phyloP scores from a whole-genome alignment of 768 basidiomycete genomes.

The Cubamyces sp. region DNA sequence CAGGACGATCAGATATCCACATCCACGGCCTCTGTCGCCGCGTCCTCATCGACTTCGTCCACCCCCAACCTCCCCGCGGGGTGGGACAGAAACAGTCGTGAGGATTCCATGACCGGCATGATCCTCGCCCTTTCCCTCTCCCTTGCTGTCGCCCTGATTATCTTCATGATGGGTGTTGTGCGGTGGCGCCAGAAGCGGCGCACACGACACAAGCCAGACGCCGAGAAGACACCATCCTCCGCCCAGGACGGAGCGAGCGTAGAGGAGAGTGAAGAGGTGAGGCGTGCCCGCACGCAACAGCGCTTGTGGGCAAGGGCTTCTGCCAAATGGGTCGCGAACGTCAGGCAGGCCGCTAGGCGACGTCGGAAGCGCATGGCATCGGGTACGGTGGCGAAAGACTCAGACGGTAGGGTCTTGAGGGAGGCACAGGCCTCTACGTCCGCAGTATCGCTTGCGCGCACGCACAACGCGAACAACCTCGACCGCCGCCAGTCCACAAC shows the following conservation, averaged over 20 bases:
- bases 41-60: slow-evolving; percentile 40
- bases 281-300: slow-evolving; percentile 53
- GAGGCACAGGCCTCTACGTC: slow-evolving; percentile 23
- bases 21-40: slow-evolving; percentile 32
- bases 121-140: slow-evolving; percentile 61
- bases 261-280: slow-evolving; percentile 39
- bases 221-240: slow-evolving; percentile 47
- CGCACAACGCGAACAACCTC: not conserved
- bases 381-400: slow-evolving; percentile 6
- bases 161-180: slow-evolving; percentile 63
- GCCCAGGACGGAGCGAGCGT: slow-evolving; percentile 39
- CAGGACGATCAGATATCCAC: slow-evolving; percentile 43
- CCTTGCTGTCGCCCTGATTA: slow-evolving; percentile 62
- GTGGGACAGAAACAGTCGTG: slow-evolving; percentile 25
- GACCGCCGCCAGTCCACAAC: slow-evolving; percentile 44
- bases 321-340: slow-evolving; percentile 69
- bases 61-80: slow-evolving; percentile 27
- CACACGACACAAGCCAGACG: slow-evolving; percentile 46
- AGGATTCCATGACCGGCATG: slow-evolving; percentile 31
- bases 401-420: slow-evolving; percentile 9
- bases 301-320: slow-evolving; percentile 68
- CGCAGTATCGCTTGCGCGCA: slow-evolving; percentile 26
- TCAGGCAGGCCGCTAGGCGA: slow-evolving; percentile 62
- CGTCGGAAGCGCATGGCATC: slow-evolving; percentile 41
- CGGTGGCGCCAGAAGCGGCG: slow-evolving; percentile 57